These are phyloP conservation scores for Amanita polypyramis DNA, from an alignment of 768 basidiomycete species.

Conservation along the genomic window DNA sequence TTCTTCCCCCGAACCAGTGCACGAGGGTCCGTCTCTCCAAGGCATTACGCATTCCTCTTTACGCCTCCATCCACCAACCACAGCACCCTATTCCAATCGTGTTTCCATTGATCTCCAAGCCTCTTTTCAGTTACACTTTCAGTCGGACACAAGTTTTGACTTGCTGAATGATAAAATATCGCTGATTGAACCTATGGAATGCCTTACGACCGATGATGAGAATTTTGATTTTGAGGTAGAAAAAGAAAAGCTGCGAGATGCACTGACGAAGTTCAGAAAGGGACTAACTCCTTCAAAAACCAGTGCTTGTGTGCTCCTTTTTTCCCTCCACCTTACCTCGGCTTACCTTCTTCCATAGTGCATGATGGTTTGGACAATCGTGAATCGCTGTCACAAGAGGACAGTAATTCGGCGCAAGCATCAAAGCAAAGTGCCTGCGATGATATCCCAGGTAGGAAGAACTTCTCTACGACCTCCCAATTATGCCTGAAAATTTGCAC, in stretches of 20 bases:
- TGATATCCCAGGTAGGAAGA: neutral
- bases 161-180: constrained; percentile 40
- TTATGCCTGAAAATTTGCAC: neutral
- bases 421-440: neutral
- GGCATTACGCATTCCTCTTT: neutral
- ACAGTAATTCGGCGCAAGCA: neutral
- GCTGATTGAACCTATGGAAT: constrained; percentile 22
- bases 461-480: neutral
- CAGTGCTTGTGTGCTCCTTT: neutral
- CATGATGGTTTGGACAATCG: neutral
- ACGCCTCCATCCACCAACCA: constrained; percentile 7
- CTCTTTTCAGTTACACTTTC: constrained; percentile 37
- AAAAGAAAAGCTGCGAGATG: constrained; percentile 13
- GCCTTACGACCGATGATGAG: constrained; percentile 20
- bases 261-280: constrained; percentile 5
- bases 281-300: neutral
- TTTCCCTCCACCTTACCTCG: too few relatives aligned
- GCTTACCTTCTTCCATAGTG: neutral
- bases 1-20: neutral
- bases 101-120: constrained; percentile 35
- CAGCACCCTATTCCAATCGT: constrained; percentile 19
- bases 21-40: neutral
- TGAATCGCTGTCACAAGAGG: neutral
- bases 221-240: constrained; percentile 26
- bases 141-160: constrained; percentile 39